phyloP scores from a whole-genome alignment of 169 alveolate genomes.

The Babesia bigemina region DNA sequence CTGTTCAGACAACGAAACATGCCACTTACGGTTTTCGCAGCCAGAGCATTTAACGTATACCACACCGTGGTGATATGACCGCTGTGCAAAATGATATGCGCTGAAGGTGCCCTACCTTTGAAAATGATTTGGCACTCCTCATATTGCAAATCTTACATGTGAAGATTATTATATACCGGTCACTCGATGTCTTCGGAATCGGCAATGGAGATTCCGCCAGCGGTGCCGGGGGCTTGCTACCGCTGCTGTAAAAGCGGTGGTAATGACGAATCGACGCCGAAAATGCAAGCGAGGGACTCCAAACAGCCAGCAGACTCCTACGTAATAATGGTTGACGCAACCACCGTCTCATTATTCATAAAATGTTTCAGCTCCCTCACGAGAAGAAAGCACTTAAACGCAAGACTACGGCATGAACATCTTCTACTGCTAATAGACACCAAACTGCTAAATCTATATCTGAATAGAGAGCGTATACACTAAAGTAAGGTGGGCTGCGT shows the following conservation, averaged over 20 bases:
- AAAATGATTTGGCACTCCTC: constrained; percentile 71
- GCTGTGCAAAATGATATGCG: constrained; percentile 15
- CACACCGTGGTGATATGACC: constrained; percentile 74
- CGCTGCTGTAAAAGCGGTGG: neutral
- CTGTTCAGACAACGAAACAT: neutral
- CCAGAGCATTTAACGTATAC: constrained; percentile 74
- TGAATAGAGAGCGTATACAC: too few species aligned
- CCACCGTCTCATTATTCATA: neutral
- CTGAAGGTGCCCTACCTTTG: constrained; percentile 45
- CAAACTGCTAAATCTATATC: too few species aligned
- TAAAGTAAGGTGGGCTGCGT: too few species aligned
- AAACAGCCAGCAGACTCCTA: neutral
- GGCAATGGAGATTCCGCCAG: constrained; percentile 7
- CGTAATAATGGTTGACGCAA: constrained; percentile 1
- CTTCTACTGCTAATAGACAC: too few species aligned
- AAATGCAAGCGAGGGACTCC: neutral
- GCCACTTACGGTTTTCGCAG: constrained; percentile 66
- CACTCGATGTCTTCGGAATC: constrained; percentile 11
- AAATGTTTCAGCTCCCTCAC: neutral
- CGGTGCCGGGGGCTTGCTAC: constrained; percentile 3
- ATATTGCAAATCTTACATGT: constrained; percentile 75
- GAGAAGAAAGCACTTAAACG: neutral
- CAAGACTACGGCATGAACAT: too few species aligned
- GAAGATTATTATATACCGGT: constrained; percentile 57
- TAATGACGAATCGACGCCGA: neutral